Evolutionary conservation across 371 early-diverging fungal species (phyloP).

Genomic region (Entomophthora muscae): DNA sequence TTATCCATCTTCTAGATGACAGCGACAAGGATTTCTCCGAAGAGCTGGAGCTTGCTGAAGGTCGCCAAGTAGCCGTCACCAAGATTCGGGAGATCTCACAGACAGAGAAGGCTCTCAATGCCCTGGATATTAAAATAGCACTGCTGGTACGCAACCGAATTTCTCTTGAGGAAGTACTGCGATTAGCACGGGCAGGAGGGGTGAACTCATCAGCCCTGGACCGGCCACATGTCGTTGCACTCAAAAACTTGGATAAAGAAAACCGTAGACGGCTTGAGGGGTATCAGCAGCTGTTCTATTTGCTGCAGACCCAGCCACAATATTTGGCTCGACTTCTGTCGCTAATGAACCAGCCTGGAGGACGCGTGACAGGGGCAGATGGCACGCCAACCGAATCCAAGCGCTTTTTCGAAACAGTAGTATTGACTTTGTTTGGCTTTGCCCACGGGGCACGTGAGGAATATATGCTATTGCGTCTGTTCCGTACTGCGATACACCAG

Average conservation of each 20-base stretch:
- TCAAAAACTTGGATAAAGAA: conserved; percentile 69
- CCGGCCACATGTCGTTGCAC: conserved; percentile 3
- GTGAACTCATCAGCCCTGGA: neutral
- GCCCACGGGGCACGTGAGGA: conserved; percentile 94
- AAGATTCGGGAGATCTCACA: conserved; percentile 78
- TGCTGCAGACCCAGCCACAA: conserved; percentile 89
- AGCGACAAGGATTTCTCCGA: conserved; percentile 82
- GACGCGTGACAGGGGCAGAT: conserved; percentile 20
- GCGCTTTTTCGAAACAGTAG: conserved; percentile 71
- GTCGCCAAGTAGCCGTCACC: conserved; percentile 68
- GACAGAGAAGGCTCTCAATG: conserved; percentile 65
- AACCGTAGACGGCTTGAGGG: conserved; percentile 51
- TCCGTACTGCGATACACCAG: conserved; percentile 81
- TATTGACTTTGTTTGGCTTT: conserved; percentile 89
- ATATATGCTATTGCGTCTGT: conserved; percentile 83
- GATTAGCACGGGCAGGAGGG: neutral
- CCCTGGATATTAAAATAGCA: conserved; percentile 90
- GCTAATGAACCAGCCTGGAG: conserved; percentile 42
- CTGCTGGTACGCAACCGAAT: conserved; percentile 93
- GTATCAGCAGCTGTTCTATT: conserved; percentile 86
- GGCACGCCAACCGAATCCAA: conserved; percentile 29
- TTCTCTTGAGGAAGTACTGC: conserved; percentile 68
- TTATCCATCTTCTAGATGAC: conserved; percentile 78
- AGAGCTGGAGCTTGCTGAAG: conserved; percentile 70
- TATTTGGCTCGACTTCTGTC: conserved; percentile 81